These are phyloP conservation scores for Penicillium cinerascens DNA, from an alignment of 495 filamentous ascomycete species.

Conservation along the genomic window DNA sequence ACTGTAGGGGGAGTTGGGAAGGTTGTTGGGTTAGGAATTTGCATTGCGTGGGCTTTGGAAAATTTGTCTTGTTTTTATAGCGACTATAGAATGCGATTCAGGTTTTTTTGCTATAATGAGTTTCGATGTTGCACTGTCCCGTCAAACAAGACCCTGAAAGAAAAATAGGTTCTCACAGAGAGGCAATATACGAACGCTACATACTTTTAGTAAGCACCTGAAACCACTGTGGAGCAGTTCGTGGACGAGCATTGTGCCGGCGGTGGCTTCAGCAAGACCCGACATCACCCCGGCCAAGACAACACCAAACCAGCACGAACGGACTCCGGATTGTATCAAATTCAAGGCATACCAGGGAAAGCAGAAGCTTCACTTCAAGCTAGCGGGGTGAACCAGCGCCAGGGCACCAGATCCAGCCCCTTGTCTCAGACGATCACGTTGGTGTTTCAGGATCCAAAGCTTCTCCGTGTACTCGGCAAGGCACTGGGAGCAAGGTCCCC, in stretches of 20 bases:
- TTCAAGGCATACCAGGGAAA: neutral
- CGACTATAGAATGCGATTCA: neutral
- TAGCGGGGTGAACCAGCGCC: neutral
- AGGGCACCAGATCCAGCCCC: neutral
- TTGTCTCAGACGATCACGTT: neutral
- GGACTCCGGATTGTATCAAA: too few species aligned
- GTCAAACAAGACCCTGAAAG: neutral
- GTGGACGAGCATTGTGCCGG: neutral
- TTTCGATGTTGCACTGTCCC: too few species aligned
- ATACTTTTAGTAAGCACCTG: neutral
- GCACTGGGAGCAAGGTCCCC: neutral
- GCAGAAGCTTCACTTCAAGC: neutral
- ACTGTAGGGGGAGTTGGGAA: neutral
- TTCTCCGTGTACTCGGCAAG: neutral
- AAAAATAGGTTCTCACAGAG: too few species aligned
- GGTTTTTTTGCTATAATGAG: too few species aligned
- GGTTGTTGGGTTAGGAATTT: too few species aligned
- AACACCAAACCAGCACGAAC: neutral
- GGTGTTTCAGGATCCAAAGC: conserved; percentile 3
- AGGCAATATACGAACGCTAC: too few species aligned
- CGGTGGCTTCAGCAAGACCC: neutral
- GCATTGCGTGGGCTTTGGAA: neutral
- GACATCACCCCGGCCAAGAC: neutral
- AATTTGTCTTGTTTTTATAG: neutral
- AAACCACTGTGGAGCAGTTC: neutral